Percentiles rank a stretch among this genome's conserved stretches.
Evolutionary conservation across 257 asterid species (phyloP).

Genomic region (Penstemon newberryi): DNA sequence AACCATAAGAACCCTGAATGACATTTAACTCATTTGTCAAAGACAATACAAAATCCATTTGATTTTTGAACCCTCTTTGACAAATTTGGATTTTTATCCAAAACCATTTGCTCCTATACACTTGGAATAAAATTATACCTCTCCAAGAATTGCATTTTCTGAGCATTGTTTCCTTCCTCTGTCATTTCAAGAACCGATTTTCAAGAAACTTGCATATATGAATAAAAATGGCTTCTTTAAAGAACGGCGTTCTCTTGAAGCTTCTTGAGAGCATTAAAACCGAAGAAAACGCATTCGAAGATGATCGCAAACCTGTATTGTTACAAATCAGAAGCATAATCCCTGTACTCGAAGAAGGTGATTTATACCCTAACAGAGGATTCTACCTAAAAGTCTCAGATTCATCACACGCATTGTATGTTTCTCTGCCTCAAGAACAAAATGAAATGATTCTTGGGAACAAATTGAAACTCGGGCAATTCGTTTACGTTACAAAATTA

Average conservation of each 20-base stretch:
- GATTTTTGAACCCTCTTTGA: not conserved
- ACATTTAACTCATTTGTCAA: not conserved
- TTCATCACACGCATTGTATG: constrained; percentile 60
- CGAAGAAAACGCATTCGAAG: constrained; percentile 24
- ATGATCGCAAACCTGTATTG: constrained; percentile 42
- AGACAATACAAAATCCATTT: not conserved
- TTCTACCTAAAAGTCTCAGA: constrained; percentile 74
- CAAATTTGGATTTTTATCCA: too few relatives aligned
- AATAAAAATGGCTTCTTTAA: constrained; percentile 48
- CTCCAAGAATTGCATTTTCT: constrained; percentile 9
- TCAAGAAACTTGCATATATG: constrained; percentile 7
- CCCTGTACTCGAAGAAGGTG: constrained; percentile 74
- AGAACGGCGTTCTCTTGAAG: constrained; percentile 56
- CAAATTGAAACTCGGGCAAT: constrained; percentile 65
- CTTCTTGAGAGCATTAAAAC: constrained; percentile 58
- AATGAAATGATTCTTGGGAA: constrained; percentile 64
- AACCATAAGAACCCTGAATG: not conserved
- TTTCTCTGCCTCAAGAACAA: constrained; percentile 55
- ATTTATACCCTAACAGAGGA: constrained; percentile 68
- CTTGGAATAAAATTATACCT: not conserved
- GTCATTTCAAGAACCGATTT: not conserved
- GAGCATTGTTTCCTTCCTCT: not conserved
- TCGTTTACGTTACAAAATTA: constrained; percentile 45
- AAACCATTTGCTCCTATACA: not conserved
- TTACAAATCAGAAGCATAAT: constrained; percentile 75